Base-by-base conservation (phyloP, 2,329 filamentous ascomycete genomes). In the Beauveria sp. region DNA sequence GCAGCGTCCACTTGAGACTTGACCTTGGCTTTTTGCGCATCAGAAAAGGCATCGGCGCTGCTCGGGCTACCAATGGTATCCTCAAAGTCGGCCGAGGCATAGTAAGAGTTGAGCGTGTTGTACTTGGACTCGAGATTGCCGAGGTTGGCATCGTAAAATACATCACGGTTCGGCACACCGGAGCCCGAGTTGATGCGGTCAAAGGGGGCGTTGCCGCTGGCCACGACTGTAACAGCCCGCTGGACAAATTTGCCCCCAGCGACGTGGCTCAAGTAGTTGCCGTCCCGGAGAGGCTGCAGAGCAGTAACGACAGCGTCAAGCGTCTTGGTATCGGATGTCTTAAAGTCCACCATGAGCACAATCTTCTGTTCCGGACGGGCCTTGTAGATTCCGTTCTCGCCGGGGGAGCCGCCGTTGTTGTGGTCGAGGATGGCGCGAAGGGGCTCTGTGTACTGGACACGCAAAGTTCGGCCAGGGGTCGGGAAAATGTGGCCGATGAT, bases 261-360 rank as follows among this genome's bases (percentile, higher is more conserved):
- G 58, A 82, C 79, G 63, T 74, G 78, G 14, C 78, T 81, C 22
- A 87, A 70, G 78, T 80, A 90, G n/a, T 80, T 80, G 46, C 75
- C 77, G 46, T 81, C 73, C 4, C 86, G 78, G 7, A 91, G 76
- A 2, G 86, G 81, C 60, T 83, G 74, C 0, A 90, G 77, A 61
- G 63, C 66, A 20, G 64, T 26, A 4, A 72, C 64, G 7, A 73
- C 58, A 46, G 59, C 60, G 12, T 65, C 62, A 8, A 69, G 63
- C 3, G 67, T 66, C 22, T 51, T 60, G 18, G 58, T 30, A 20
- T 64, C 62, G 10, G 62, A 62, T 53, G 79, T 85, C 72, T 92
- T 92, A 69, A 91, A 75, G 70, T 92, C 89, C 34, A 92, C 79
- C 5, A 91, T 78, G 4, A 92, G 77, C 5, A 83, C 77, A 0